These are phyloP conservation scores for Penicillium concentricum DNA, from an alignment of 2,329 filamentous ascomycete species.

Conservation along the genomic window DNA sequence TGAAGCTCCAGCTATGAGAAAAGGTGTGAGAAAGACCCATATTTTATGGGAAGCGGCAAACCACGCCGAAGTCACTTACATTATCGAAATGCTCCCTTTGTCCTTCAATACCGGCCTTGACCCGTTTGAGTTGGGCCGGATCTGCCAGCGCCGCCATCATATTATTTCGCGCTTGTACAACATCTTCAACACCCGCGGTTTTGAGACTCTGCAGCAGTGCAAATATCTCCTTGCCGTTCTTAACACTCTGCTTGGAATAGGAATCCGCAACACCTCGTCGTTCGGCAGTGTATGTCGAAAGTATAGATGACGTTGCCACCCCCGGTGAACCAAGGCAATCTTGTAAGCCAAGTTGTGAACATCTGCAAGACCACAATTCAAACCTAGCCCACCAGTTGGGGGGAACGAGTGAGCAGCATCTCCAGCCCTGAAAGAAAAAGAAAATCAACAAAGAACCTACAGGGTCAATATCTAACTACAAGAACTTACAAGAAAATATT, in stretches of 20 bases:
- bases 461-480: background rate
- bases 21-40: background rate
- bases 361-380: slow-evolving; percentile 55
- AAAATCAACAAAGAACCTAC: background rate
- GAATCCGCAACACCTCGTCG: slow-evolving; percentile 40
- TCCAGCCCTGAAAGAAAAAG: slow-evolving; percentile 38
- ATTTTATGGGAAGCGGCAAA: background rate
- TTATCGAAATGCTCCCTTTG: slow-evolving; percentile 48
- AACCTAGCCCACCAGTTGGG: slow-evolving; percentile 54
- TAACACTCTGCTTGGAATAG: slow-evolving; percentile 45
- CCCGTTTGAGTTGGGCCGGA: slow-evolving; percentile 3
- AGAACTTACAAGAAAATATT: slow-evolving; percentile 40
- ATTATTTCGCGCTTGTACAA: slow-evolving; percentile 2
- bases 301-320: slow-evolving; percentile 22
- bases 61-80: background rate
- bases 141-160: slow-evolving; percentile 4
- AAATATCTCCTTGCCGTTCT: slow-evolving; percentile 47
- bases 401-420: slow-evolving; percentile 58
- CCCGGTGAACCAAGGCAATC: slow-evolving; percentile 40
- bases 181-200: slow-evolving; percentile 25
- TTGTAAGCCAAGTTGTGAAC: slow-evolving; percentile 51
- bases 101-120: slow-evolving; percentile 30
- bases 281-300: slow-evolving; percentile 42
- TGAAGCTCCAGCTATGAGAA: slow-evolving; percentile 37
- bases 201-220: slow-evolving; percentile 41